Evolutionary conservation across 1,284 basidiomycete genomes (phyloP).

Genomic region (Ceratobasidium sp.): DNA sequence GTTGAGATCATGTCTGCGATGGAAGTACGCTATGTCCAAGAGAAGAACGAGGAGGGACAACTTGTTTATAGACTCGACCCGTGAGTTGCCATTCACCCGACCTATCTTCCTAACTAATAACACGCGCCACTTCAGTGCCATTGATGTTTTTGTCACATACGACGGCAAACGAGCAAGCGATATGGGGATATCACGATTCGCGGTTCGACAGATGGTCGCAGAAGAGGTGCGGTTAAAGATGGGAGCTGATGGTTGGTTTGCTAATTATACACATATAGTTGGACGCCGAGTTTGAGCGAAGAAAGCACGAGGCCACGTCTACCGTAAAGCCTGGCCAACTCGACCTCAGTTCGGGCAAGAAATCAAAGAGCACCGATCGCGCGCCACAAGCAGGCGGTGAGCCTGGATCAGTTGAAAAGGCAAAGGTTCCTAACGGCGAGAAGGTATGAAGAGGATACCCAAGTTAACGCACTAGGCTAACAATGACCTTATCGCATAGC

Average conservation of each 20-base stretch:
- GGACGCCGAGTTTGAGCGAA: conserved; percentile 68
- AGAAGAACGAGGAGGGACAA: conserved; percentile 90
- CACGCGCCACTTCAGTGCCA: conserved; percentile 63
- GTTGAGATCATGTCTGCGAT: conserved; percentile 90
- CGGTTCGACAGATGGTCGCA: conserved; percentile 89
- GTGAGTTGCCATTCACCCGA: conserved; percentile 58
- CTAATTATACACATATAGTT: conserved; percentile 58
- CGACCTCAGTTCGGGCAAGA: conserved; percentile 24
- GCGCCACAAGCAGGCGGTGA: conserved; percentile 32
- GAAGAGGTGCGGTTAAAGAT: conserved; percentile 76
- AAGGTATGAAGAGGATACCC: no score
- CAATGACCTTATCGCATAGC: no score
- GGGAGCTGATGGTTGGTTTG: conserved; percentile 2
- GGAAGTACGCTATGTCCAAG: conserved; percentile 88
- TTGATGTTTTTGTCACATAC: conserved; percentile 96
- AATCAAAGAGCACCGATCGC: conserved; percentile 28
- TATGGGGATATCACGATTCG: conserved; percentile 86
- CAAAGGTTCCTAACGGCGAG: conserved; percentile 58
- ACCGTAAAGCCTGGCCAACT: neutral
- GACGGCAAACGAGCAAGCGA: conserved; percentile 90
- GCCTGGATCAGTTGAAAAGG: neutral
- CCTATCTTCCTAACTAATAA: neutral
- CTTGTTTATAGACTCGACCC: conserved; percentile 92
- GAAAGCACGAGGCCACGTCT: conserved; percentile 58
- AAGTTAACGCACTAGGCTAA: no score